Conservation (phyloP, 768 basidiomycete genomes). For the Psilocybe tampanensis region DNA sequence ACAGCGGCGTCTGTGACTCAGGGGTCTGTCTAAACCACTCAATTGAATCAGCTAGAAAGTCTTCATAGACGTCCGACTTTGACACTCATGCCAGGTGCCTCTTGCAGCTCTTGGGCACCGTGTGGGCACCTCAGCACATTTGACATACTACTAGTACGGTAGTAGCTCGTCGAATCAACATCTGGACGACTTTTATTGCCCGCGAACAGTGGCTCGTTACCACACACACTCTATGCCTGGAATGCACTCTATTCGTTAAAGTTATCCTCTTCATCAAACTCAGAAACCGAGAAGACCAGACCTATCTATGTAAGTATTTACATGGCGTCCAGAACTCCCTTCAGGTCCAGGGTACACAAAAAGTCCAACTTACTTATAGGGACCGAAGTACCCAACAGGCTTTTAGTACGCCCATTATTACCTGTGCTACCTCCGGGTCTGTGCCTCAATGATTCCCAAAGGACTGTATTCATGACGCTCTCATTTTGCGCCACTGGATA, state of each 20-base stretch:
- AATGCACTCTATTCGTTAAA: neutral
- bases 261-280: neutral
- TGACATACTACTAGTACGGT: too few relatives aligned
- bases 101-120: too few relatives aligned
- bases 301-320: too few relatives aligned
- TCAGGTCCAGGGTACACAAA: neutral
- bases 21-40: constrained; percentile 5
- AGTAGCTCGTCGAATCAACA: constrained; percentile 4
- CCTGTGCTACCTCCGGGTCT: neutral
- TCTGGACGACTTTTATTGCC: constrained; percentile 17
- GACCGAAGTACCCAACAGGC: neutral
- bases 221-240: neutral
- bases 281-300: too few relatives aligned
- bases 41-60: constrained; percentile 10
- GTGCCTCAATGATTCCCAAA: neutral
- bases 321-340: neutral
- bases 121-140: too few relatives aligned
- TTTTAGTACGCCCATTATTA: neutral
- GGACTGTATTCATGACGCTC: neutral
- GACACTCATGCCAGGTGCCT: too few relatives aligned
- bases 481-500: neutral
- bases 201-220: constrained; percentile 29
- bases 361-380: neutral
- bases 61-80: neutral
- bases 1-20: constrained; percentile 12